A percentile compares a stretch with the other conserved stretches of the same genome.
These are phyloP conservation scores for Hortaea sp. DNA, from an alignment of 2,329 filamentous ascomycete genomes.

Conservation along the genomic window DNA sequence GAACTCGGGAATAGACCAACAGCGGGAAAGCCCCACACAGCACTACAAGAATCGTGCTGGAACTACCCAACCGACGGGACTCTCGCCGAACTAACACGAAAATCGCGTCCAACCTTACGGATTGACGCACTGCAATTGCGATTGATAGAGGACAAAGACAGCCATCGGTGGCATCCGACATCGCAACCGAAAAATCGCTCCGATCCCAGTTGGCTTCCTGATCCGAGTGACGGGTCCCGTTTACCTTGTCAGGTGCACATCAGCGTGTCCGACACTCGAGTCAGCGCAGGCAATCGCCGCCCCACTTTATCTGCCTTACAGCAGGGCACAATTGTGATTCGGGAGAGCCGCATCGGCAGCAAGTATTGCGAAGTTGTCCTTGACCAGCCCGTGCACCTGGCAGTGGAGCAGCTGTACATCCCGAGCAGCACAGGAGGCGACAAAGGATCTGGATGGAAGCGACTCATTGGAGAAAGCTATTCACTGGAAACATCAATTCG, in stretches of 20 bases:
- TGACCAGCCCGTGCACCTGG: slow-evolving; percentile 14
- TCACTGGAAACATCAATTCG: slow-evolving; percentile 18
- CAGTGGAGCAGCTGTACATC: slow-evolving; percentile 12
- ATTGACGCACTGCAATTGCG: slow-evolving; percentile 11
- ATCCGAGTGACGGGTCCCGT: slow-evolving; percentile 9
- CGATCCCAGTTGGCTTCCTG: slow-evolving; percentile 14
- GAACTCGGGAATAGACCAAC: background rate
- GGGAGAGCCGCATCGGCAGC: background rate
- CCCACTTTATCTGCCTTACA: slow-evolving; percentile 7
- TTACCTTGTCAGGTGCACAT: slow-evolving; percentile 14
- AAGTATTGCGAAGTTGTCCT: slow-evolving; percentile 15
- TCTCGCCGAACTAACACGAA: slow-evolving; percentile 15
- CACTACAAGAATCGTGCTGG: slow-evolving; percentile 13
- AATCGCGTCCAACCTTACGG: slow-evolving; percentile 12
- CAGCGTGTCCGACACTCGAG: slow-evolving; percentile 5
- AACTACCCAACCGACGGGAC: slow-evolving; percentile 19
- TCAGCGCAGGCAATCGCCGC: slow-evolving; percentile 1
- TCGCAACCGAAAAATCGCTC: background rate
- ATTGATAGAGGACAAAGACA: background rate
- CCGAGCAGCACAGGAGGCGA: slow-evolving; percentile 7
- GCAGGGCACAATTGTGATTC: slow-evolving; percentile 8
- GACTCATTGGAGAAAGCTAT: slow-evolving; percentile 12
- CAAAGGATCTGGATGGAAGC: slow-evolving; percentile 12
- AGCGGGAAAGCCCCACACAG: background rate
- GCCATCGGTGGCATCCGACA: background rate